These are phyloP conservation scores for Dioszegia crocea DNA, from an alignment of 768 basidiomycete genomes.

Conservation along the genomic window DNA sequence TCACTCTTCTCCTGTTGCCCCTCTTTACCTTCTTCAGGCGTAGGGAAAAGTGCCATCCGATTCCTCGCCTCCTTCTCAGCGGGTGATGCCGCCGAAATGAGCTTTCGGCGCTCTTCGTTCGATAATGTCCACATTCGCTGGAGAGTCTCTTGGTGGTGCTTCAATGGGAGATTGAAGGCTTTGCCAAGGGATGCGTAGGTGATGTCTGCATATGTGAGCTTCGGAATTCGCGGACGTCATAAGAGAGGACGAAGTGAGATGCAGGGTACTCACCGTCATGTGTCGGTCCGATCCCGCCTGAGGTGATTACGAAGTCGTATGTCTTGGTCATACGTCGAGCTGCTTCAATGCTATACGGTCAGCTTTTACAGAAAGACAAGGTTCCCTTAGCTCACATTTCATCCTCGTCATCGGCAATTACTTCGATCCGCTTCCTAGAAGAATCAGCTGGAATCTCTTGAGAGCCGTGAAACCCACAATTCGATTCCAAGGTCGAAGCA, in stretches of 20 bases:
- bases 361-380: neutral
- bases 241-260: neutral
- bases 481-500: slow-evolving; percentile 72
- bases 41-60: slow-evolving; percentile 87
- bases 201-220: slow-evolving; percentile 57
- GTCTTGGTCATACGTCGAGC: slow-evolving; percentile 70
- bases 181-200: slow-evolving; percentile 83
- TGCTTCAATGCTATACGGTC: slow-evolving; percentile 68
- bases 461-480: slow-evolving; percentile 24
- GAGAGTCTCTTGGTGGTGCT: slow-evolving; percentile 73
- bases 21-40: slow-evolving; percentile 40
- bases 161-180: slow-evolving; percentile 67
- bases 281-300: slow-evolving; percentile 86
- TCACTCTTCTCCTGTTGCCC: slow-evolving; percentile 55
- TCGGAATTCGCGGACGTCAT: neutral
- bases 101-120: slow-evolving; percentile 53
- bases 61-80: slow-evolving; percentile 72
- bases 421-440: slow-evolving; percentile 76
- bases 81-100: slow-evolving; percentile 61
- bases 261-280: slow-evolving; percentile 65
- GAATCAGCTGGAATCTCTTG: neutral
- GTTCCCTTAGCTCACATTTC: slow-evolving; percentile 68
- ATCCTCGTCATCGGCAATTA: slow-evolving; percentile 81
- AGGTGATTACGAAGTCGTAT: slow-evolving; percentile 87
- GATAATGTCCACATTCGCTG: slow-evolving; percentile 63